Evolutionary conservation across 805 yeast species (phyloP).

Genomic region (Myxozyma neglecta): DNA sequence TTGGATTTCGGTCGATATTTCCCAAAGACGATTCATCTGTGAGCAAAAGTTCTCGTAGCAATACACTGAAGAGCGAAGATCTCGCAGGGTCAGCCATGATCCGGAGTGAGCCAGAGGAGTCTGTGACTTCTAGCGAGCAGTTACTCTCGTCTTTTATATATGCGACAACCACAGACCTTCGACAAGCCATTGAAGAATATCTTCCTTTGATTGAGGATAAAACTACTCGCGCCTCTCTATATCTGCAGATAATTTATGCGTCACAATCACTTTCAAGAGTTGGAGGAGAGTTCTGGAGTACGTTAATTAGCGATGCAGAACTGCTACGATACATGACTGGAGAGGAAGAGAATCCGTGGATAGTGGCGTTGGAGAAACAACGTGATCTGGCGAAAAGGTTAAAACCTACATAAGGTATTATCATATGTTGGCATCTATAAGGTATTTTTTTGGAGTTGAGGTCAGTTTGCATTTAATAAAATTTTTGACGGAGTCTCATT

Average conservation of each 20-base stretch:
- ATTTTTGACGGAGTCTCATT: not conserved
- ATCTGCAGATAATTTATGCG: conserved; percentile 82
- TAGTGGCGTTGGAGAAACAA: conserved; percentile 32
- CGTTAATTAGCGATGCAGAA: conserved; percentile 21
- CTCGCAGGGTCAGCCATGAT: not conserved
- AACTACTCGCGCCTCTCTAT: conserved; percentile 54
- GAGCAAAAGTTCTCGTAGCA: not conserved
- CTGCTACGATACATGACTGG: not conserved
- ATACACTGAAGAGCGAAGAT: not conserved
- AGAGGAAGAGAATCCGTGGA: conserved; percentile 30
- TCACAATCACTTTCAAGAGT: conserved; percentile 78
- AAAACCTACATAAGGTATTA: conserved; percentile 14
- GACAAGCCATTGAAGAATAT: conserved; percentile 27
- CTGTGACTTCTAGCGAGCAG: conserved; percentile 23
- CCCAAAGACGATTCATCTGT: conserved; percentile 39
- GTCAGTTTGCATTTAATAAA: too few species aligned
- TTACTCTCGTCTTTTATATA: conserved; percentile 38
- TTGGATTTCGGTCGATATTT: conserved; percentile 65
- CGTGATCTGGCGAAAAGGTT: conserved; percentile 29
- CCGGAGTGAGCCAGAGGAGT: not conserved
- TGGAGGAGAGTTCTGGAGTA: conserved; percentile 64
- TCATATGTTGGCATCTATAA: not conserved
- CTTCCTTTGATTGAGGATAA: conserved; percentile 38
- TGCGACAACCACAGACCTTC: conserved; percentile 33
- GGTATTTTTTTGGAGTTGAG: too few species aligned